Percentiles rank a stretch among this genome's conserved stretches.
Conservation (phyloP, 1,284 basidiomycete species). For the Omphalotus olearius region DNA sequence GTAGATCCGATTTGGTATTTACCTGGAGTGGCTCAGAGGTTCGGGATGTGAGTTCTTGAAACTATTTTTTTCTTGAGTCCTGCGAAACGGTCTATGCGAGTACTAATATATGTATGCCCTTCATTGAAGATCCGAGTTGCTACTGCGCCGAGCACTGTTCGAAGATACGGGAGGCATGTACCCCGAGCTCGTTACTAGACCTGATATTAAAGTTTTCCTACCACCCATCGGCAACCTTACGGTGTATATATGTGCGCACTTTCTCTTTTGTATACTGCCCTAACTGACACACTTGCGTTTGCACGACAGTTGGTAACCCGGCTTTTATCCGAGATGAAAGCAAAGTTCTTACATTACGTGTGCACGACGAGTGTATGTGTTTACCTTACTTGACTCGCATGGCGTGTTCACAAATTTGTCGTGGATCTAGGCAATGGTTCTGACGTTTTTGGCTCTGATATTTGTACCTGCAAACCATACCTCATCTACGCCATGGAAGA, state of each 20-base stretch:
- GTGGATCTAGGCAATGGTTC: constrained; percentile 78
- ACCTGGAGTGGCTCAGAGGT: constrained; percentile 88
- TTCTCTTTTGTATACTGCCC: background rate
- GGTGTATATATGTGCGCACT: constrained; percentile 80
- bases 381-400: too few species aligned
- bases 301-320: constrained; percentile 77
- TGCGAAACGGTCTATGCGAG: too few species aligned
- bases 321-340: constrained; percentile 73
- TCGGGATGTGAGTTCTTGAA: constrained; percentile 69
- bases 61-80: too few species aligned
- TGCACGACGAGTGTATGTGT: constrained; percentile 83
- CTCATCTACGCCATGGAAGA: constrained; percentile 93
- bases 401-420: too few species aligned
- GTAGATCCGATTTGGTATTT: constrained; percentile 95
- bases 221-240: constrained; percentile 92
- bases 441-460: constrained; percentile 88
- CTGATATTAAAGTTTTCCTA: constrained; percentile 91
- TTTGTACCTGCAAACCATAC: constrained; percentile 95
- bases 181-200: constrained; percentile 92
- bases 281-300: background rate
- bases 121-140: constrained; percentile 65
- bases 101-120: too few species aligned
- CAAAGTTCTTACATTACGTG: constrained; percentile 87
- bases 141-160: constrained; percentile 86
- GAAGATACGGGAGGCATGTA: constrained; percentile 97